A percentile compares a stretch with the other conserved stretches of the same genome.
phyloP scores from a whole-genome alignment of 1,284 basidiomycete genomes.

The Takashimella koratensis region DNA sequence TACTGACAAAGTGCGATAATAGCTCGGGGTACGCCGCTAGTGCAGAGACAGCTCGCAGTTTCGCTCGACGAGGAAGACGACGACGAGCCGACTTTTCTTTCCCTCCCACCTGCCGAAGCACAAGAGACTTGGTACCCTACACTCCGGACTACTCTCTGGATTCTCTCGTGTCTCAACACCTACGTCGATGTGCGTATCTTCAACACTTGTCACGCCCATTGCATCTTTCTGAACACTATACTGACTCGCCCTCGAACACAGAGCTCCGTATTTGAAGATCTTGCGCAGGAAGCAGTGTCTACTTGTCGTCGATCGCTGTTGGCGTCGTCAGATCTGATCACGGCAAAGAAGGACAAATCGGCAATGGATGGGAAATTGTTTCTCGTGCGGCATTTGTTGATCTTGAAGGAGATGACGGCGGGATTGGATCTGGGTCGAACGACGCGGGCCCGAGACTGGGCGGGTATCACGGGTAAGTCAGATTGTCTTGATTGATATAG shows the following conservation, averaged over 20 bases:
- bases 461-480: constrained; percentile 49
- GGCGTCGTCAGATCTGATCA: constrained; percentile 63
- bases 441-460: constrained; percentile 47
- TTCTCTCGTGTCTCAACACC: constrained; percentile 78
- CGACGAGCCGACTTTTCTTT: constrained; percentile 57
- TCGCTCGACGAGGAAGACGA: constrained; percentile 45
- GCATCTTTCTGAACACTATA: constrained; percentile 1
- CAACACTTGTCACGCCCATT: background rate
- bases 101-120: constrained; percentile 65
- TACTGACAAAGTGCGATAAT: background rate
- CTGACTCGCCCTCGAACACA: constrained; percentile 44
- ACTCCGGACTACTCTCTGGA: constrained; percentile 76
- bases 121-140: constrained; percentile 88
- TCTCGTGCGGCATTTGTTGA: constrained; percentile 80
- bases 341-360: constrained; percentile 52
- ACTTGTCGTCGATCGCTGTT: constrained; percentile 75
- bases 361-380: constrained; percentile 71
- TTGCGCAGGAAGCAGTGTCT: constrained; percentile 82
- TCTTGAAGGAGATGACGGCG: constrained; percentile 81
- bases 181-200: constrained; percentile 71
- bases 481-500: no score
- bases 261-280: constrained; percentile 88
- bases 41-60: constrained; percentile 13
- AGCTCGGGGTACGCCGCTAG: constrained; percentile 9
- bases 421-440: constrained; percentile 62